phyloP scores from a whole-genome alignment of 306 rosid genomes.

The Castanea mollissima region DNA sequence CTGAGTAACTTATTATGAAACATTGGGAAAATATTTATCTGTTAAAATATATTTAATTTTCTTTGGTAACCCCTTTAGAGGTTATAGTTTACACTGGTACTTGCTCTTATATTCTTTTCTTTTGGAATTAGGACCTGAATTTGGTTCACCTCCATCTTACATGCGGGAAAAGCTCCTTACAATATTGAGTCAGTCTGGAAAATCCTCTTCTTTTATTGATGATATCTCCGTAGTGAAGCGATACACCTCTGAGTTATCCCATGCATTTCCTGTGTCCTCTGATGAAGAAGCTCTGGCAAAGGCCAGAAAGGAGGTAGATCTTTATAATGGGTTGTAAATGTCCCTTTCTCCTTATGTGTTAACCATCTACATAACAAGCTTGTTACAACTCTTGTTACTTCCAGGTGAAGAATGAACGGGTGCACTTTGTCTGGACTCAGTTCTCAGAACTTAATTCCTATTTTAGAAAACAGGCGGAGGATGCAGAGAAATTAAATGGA shows the following conservation, averaged over 20 bases:
- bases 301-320: constrained; percentile 72
- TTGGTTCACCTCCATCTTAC: constrained; percentile 79
- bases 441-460: constrained; percentile 77
- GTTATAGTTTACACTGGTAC: neutral
- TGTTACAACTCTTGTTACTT: constrained; percentile 27
- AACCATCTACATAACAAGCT: neutral
- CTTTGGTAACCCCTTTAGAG: neutral
- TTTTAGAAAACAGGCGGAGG: constrained; percentile 73
- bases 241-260: constrained; percentile 70
- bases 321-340: constrained; percentile 6
- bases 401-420: constrained; percentile 78
- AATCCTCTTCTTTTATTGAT: constrained; percentile 72
- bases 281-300: constrained; percentile 86
- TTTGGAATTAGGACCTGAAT: constrained; percentile 74
- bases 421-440: constrained; percentile 92
- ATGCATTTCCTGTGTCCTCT: constrained; percentile 74
- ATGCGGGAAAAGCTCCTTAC: constrained; percentile 70
- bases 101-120: constrained; percentile 5
- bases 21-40: neutral
- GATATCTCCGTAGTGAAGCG: constrained; percentile 77
- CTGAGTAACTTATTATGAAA: neutral
- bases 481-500: constrained; percentile 62
- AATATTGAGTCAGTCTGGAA: constrained; percentile 68
- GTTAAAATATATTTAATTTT: neutral
- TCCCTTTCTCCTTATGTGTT: neutral